These are phyloP conservation scores for Diaporthe destruens DNA, from an alignment of 2,329 filamentous ascomycete species.

Conservation along the genomic window DNA sequence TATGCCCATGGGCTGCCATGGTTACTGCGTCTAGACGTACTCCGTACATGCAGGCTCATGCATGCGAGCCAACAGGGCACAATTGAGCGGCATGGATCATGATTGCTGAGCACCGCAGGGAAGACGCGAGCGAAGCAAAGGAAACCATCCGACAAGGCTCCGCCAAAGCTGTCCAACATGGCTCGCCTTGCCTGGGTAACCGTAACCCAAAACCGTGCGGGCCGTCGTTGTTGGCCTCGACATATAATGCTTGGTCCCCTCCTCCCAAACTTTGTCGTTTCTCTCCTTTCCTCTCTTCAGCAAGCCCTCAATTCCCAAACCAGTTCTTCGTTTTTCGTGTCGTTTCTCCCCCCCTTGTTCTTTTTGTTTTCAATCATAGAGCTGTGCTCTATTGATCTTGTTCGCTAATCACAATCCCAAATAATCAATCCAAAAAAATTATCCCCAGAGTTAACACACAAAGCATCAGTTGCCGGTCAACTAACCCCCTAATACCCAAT, in stretches of 20 bases:
- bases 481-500: constrained; percentile 52
- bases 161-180: constrained; percentile 40
- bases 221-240: constrained; percentile 51
- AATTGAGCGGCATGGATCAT: constrained; percentile 39
- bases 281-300: constrained; percentile 68
- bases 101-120: constrained; percentile 35
- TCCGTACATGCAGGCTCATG: constrained; percentile 28
- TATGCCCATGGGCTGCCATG: no score
- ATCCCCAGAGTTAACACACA: constrained; percentile 51
- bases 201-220: constrained; percentile 45
- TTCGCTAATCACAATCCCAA: constrained; percentile 42
- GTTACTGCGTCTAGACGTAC: no score
- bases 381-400: constrained; percentile 52
- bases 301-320: constrained; percentile 72
- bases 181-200: constrained; percentile 39
- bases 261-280: constrained; percentile 54
- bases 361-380: constrained; percentile 46
- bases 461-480: constrained; percentile 63
- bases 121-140: constrained; percentile 43
- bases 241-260: constrained; percentile 57
- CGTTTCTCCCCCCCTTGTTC: constrained; percentile 53
- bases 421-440: constrained; percentile 48
- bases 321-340: constrained; percentile 60
- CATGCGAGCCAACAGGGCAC: constrained; percentile 37
- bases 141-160: constrained; percentile 43